Conservation (phyloP, 2,329 filamentous ascomycete species). For the Nannizziopsis barbatae region DNA sequence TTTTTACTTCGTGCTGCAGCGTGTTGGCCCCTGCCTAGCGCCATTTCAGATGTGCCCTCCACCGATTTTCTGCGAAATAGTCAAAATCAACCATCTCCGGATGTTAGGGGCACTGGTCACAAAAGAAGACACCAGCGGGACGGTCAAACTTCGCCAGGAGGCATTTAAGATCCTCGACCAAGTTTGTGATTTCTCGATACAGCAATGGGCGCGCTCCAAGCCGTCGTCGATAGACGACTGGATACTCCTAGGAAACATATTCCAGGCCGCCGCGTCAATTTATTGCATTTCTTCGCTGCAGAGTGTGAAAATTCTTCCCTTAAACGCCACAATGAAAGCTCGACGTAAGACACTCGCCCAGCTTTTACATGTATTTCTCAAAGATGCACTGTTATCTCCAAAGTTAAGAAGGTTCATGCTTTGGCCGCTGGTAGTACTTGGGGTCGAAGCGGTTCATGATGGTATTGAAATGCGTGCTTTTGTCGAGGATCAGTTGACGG, state of each 20-base stretch:
- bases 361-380: conserved; percentile 17
- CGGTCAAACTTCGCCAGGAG: conserved; percentile 6
- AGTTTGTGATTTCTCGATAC: conserved; percentile 23
- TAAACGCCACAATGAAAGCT: conserved; percentile 11
- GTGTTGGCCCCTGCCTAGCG: conserved; percentile 11
- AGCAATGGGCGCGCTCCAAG: conserved; percentile 24
- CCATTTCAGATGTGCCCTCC: conserved; percentile 25
- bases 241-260: conserved; percentile 23
- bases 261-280: conserved; percentile 25
- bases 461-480: conserved; percentile 20
- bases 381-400: conserved; percentile 13
- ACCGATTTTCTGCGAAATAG: conserved; percentile 25
- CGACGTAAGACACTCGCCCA: conserved; percentile 12
- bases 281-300: conserved; percentile 33
- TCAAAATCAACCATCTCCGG: conserved; percentile 31
- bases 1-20: conserved; percentile 20
- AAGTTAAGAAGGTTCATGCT: conserved; percentile 21
- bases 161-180: conserved; percentile 20
- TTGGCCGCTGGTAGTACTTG: conserved; percentile 32
- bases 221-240: conserved; percentile 19
- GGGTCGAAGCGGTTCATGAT: conserved; percentile 23
- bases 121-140: background rate
- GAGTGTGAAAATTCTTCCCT: conserved; percentile 24
- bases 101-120: conserved; percentile 9
- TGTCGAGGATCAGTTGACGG: conserved; percentile 20